Conservation (phyloP, 78 protist genomes). For the Dictyostelium intermedium region DNA sequence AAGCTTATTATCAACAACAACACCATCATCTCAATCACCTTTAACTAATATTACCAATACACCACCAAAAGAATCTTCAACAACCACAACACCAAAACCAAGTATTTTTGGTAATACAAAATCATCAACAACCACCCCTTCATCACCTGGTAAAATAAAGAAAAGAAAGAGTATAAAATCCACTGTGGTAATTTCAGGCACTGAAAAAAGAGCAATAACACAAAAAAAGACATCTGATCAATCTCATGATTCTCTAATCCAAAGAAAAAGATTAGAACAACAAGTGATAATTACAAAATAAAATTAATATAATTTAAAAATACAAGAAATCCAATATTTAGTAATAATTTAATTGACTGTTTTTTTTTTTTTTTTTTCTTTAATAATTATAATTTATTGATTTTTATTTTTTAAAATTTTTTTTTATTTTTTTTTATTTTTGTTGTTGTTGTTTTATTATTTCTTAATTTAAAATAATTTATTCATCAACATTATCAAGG, state of each 20-base stretch:
- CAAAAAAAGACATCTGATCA: constrained; percentile 3
- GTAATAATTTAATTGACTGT: too few relatives aligned
- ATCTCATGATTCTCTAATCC: not conserved
- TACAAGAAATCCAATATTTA: too few relatives aligned
- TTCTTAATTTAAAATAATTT: not conserved
- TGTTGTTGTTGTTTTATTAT: not conserved
- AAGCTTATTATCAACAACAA: not conserved
- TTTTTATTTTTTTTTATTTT: not conserved
- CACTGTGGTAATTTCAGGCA: constrained; percentile 4
- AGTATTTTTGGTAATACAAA: not conserved
- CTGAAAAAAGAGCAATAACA: constrained; percentile 2
- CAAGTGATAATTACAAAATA: not conserved
- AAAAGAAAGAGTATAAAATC: constrained; percentile 36
- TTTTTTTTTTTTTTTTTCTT: too few relatives aligned
- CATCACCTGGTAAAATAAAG: constrained; percentile 3
- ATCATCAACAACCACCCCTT: not conserved
- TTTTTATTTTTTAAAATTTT: not conserved
- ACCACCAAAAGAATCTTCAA: constrained; percentile 22
- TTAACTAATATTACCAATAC: not conserved
- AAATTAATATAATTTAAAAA: not conserved
- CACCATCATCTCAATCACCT: not conserved
- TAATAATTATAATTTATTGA: too few relatives aligned
- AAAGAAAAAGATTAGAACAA: constrained; percentile 1
- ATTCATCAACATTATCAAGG: constrained; percentile 86
- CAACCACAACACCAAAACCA: not conserved